These are phyloP conservation scores for Trichophyton verrucosum DNA, from an alignment of 2,329 filamentous ascomycete genomes.

Conservation along the genomic window DNA sequence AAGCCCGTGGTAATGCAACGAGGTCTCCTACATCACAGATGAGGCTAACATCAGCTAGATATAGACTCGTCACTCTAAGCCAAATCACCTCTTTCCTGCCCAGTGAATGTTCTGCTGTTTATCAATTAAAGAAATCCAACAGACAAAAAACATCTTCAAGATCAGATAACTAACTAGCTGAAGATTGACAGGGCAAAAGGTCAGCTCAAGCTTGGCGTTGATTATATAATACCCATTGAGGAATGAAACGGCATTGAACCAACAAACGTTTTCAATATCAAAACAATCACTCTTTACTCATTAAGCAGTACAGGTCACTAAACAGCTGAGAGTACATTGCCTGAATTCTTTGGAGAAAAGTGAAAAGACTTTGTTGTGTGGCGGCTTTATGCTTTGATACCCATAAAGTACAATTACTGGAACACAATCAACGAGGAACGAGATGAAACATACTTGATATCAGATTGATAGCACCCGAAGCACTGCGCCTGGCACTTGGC, in stretches of 20 bases:
- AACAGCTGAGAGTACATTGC: not conserved
- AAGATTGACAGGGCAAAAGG: not conserved
- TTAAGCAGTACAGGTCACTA: not conserved
- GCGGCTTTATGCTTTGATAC: not conserved
- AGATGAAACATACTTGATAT: not conserved
- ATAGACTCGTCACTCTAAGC: not conserved
- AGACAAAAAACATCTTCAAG: not conserved
- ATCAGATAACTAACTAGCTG: not conserved
- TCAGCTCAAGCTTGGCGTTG: not conserved
- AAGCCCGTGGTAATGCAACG: not conserved
- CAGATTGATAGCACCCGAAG: not conserved
- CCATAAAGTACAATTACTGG: not conserved
- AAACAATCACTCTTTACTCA: not conserved
- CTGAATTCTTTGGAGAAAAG: not conserved
- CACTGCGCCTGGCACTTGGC: not conserved
- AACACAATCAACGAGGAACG: not conserved
- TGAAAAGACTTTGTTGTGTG: not conserved
- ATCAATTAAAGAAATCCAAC: not conserved
- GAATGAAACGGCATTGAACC: not conserved
- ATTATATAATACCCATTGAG: not conserved
- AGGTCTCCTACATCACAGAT: not conserved
- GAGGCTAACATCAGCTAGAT: slow-evolving; percentile 12
- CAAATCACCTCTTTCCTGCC: not conserved
- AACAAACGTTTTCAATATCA: too few species aligned
- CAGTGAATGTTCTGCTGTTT: not conserved